Evolutionary conservation across 2,329 filamentous ascomycete genomes (phyloP).

Genomic region (Shiraia sp.): DNA sequence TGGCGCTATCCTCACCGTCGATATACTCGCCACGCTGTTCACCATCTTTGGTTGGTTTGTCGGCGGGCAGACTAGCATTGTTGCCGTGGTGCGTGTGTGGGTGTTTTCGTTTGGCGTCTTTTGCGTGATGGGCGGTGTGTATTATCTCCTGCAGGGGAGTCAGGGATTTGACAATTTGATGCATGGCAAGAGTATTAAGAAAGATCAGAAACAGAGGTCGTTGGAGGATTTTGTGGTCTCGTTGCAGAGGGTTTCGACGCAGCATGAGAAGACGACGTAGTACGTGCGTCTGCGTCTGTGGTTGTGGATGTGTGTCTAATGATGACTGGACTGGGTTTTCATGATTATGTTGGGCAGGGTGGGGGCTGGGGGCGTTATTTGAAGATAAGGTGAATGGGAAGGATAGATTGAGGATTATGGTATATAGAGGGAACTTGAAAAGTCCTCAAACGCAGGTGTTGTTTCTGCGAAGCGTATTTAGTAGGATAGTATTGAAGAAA

Average conservation of each 20-base stretch:
- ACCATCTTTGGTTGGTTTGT: constrained; percentile 84
- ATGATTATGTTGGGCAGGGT: too few relatives aligned
- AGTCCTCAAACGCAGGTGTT: too few relatives aligned
- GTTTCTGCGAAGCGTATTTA: too few relatives aligned
- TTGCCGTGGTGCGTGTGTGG: constrained; percentile 86
- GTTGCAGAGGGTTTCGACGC: constrained; percentile 85
- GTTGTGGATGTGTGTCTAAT: too few relatives aligned
- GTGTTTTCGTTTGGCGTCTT: constrained; percentile 90
- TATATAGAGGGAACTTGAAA: too few relatives aligned
- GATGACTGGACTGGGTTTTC: too few relatives aligned
- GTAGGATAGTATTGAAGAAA: too few relatives aligned
- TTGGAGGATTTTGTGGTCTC: constrained; percentile 91
- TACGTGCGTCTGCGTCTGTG: constrained; percentile 1
- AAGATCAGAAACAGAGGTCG: constrained; percentile 79
- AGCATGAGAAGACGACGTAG: constrained; percentile 87
- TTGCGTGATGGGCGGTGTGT: constrained; percentile 76
- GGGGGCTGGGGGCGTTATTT: too few relatives aligned
- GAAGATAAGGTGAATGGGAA: too few relatives aligned
- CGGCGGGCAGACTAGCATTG: constrained; percentile 70
- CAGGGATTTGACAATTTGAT: constrained; percentile 87
- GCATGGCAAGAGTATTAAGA: constrained; percentile 85
- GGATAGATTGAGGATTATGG: too few relatives aligned
- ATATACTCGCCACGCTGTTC: constrained; percentile 84
- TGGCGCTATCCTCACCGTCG: constrained; percentile 78
- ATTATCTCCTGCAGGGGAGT: constrained; percentile 81